Evolutionary conservation across 2,329 filamentous ascomycete species (phyloP), one percentile per base, ranked within the genome.

Genomic region (Claviceps sp.): DNA sequence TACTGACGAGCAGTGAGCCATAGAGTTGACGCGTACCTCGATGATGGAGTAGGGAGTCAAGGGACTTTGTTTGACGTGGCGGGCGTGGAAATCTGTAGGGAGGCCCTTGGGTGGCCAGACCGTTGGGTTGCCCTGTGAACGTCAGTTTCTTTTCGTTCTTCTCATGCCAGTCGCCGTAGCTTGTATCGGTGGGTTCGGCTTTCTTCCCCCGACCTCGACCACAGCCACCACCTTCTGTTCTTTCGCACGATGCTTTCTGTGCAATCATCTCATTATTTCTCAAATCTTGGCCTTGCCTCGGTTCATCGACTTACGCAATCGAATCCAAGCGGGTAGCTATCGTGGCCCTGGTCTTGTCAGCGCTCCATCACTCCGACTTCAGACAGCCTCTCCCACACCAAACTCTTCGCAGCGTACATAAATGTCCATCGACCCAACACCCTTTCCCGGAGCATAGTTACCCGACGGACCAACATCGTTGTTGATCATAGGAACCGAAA

Each of bases 401-500:
- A 47, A 14, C 26, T n/a, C 26, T 41, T 14, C 22, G 30, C 41
- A 41, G 48, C 62, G 34, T 49, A 68, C 63, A 58, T 86, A 84
- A 43, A 86, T 81, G 62, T 86, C 78, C 37, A 67, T 59, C 43
- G 73, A 69, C 1, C 77, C 72, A 45, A 69, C 56, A 1, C 77
- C 78, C 16, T 76, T 77, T 1, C 81, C 82, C 1, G 84, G 84
- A 0, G 78, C 79, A 55, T 85, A 82, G 56, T 82, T 70, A 0
- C 82, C 84, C 1, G 67, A 61, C 1, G 76, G 63, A n/a, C 62
- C 72, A 1, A 81, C 84, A 62, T 91, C 86, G 54, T 90, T 91
- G 66, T 71, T 86, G 53, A 91, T 84, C 20, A 87, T 72, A 0
- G 87, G 87, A 0, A 93, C 79, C 1, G 85, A 73, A 44, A 93